phyloP scores from a whole-genome alignment of 495 filamentous ascomycete genomes.

The Oleoguttula mirabilis region DNA sequence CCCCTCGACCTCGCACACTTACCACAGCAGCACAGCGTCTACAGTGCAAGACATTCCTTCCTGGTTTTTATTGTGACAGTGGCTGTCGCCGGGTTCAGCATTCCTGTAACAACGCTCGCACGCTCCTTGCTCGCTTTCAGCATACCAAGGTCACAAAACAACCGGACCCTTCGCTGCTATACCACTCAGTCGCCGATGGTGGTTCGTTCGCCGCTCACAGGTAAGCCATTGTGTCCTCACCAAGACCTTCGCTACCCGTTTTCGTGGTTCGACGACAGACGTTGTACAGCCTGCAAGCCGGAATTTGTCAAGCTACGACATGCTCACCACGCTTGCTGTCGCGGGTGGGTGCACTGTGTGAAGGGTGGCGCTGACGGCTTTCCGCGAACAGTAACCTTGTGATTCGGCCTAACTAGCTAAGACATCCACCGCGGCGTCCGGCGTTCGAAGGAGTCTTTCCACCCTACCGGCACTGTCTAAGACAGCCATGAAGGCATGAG shows the following conservation, averaged over 20 bases:
- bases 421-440: no score
- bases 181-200: slow-evolving; percentile 1
- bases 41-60: slow-evolving; percentile 3
- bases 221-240: slow-evolving; percentile 1
- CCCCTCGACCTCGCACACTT: no score
- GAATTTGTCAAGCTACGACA: background rate
- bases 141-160: no score
- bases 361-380: slow-evolving; percentile 3
- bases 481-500: slow-evolving; percentile 3
- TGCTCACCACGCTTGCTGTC: background rate
- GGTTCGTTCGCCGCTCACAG: slow-evolving; percentile 6
- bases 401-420: no score
- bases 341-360: slow-evolving; percentile 13
- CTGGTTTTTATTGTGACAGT: background rate
- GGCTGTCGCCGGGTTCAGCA: slow-evolving; percentile 4
- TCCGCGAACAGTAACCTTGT: background rate
- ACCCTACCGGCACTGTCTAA: background rate
- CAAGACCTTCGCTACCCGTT: slow-evolving; percentile 1
- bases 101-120: background rate
- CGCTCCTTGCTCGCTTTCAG: slow-evolving; percentile 2
- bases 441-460: no score
- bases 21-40: background rate
- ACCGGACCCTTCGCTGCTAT: no score
- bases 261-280: slow-evolving; percentile 6
- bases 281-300: slow-evolving; percentile 2